Evolutionary conservation across 2,329 filamentous ascomycete species (phyloP).

Genomic region (Colletotrichum destructivum): DNA sequence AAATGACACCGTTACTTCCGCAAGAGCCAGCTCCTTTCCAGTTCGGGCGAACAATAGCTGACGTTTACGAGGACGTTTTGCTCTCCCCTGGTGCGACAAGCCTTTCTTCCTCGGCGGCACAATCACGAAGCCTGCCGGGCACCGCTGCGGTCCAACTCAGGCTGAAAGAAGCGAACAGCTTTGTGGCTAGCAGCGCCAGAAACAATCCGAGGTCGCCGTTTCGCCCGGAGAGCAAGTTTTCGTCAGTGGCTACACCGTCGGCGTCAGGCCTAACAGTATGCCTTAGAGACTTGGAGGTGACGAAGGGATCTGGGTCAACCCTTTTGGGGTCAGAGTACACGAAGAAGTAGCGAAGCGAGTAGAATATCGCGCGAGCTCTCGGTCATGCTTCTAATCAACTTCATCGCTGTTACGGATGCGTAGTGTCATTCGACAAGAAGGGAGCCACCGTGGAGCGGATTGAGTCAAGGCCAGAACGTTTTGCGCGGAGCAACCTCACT

Average conservation of each 20-base stretch:
- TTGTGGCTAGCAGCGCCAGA: not conserved
- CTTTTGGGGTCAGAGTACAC: not conserved
- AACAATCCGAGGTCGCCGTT: not conserved
- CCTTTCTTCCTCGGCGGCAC: not conserved
- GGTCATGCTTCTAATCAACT: not conserved
- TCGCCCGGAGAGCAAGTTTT: constrained; percentile 12
- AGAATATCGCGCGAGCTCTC: not conserved
- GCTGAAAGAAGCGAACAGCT: not conserved
- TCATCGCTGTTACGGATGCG: not conserved
- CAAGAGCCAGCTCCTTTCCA: not conserved
- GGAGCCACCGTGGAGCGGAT: not conserved
- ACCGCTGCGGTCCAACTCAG: not conserved
- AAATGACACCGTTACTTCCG: not conserved
- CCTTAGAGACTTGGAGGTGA: constrained; percentile 13
- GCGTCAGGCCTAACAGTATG: not conserved
- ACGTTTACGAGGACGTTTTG: constrained; percentile 18
- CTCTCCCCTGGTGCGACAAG: not conserved
- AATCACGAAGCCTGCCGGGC: not conserved
- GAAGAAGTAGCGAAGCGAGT: not conserved
- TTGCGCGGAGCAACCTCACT: no score
- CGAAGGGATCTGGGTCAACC: not conserved
- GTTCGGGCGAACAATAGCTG: not conserved
- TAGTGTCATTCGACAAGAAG: not conserved
- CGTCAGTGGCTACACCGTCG: not conserved
- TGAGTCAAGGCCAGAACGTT: no score